phyloP scores from a whole-genome alignment of 2,329 filamentous ascomycete species.

The Paracoccidioides brasiliensis region DNA sequence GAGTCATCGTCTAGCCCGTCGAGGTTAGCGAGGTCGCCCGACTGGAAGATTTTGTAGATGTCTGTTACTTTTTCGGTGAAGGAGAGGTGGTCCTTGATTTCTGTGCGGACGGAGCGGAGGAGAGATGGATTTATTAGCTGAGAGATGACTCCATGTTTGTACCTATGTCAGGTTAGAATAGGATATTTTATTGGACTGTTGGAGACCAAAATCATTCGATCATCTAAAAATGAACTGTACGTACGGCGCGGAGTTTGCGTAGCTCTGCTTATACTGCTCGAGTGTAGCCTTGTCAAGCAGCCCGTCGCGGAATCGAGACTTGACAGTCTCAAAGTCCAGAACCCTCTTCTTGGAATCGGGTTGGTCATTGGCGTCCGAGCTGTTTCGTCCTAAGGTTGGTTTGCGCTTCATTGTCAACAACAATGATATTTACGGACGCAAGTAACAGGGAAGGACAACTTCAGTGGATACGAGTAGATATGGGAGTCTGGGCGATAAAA shows the following conservation, averaged over 20 bases:
- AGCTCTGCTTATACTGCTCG: conserved; percentile 31
- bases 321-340: conserved; percentile 26
- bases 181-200: background rate
- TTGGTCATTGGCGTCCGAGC: conserved; percentile 19
- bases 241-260: conserved; percentile 32
- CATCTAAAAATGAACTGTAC: conserved; percentile 5
- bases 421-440: background rate
- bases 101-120: conserved; percentile 71
- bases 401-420: conserved; percentile 31
- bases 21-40: conserved; percentile 89
- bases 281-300: conserved; percentile 30
- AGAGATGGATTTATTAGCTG: conserved; percentile 66
- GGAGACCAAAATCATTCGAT: no score
- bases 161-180: conserved; percentile 33
- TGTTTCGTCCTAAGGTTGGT: conserved; percentile 19
- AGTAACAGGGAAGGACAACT: background rate
- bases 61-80: conserved; percentile 99
- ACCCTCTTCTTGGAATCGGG: conserved; percentile 28
- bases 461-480: background rate
- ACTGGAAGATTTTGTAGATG: conserved; percentile 99
- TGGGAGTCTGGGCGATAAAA: background rate
- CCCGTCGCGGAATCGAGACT: conserved; percentile 31
- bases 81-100: conserved; percentile 79
- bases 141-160: conserved; percentile 86
- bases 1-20: conserved; percentile 83